These are phyloP conservation scores for Zygosaccharomyces gambellarensis DNA, from an alignment of 805 yeast genomes.

Conservation along the genomic window DNA sequence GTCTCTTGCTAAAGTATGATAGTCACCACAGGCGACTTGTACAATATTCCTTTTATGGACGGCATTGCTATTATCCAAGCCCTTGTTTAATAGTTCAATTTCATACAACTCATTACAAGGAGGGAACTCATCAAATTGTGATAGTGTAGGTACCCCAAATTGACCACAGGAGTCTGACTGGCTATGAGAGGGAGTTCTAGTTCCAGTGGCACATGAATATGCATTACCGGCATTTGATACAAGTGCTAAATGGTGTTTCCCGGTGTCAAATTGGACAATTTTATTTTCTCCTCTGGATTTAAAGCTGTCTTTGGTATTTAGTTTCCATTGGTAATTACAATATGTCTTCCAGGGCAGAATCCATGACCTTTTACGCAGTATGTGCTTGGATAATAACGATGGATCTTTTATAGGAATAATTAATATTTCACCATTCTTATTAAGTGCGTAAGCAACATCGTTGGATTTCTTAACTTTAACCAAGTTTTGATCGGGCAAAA, in stretches of 20 bases:
- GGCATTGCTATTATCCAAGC: constrained; percentile 12
- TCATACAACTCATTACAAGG: constrained; percentile 46
- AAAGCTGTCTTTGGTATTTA: constrained; percentile 20
- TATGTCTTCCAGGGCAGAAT: constrained; percentile 26
- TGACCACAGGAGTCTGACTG: constrained; percentile 63
- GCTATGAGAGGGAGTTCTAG: constrained; percentile 13
- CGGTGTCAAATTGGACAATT: constrained; percentile 49
- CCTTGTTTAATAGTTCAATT: constrained; percentile 31
- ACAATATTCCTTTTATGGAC: constrained; percentile 42
- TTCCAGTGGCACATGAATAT: constrained; percentile 58
- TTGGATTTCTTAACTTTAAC: constrained; percentile 46
- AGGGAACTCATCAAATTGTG: constrained; percentile 61
- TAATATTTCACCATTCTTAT: constrained; percentile 33
- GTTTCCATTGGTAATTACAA: constrained; percentile 19
- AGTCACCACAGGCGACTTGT: constrained; percentile 66
- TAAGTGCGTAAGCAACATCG: constrained; percentile 48
- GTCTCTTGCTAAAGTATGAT: constrained; percentile 70
- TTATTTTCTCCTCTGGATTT: constrained; percentile 45
- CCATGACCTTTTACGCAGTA: constrained; percentile 16
- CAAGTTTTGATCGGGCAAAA: constrained; percentile 47
- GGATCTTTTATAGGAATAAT: constrained; percentile 32
- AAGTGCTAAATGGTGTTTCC: constrained; percentile 64
- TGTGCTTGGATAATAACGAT: not conserved
- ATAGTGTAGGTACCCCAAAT: constrained; percentile 69
- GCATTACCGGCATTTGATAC: constrained; percentile 57